A percentile compares a stretch with the other conserved stretches of the same genome.
Evolutionary conservation across 140 eudicot species (phyloP).

Genomic region (Ambrosia hybrid): DNA sequence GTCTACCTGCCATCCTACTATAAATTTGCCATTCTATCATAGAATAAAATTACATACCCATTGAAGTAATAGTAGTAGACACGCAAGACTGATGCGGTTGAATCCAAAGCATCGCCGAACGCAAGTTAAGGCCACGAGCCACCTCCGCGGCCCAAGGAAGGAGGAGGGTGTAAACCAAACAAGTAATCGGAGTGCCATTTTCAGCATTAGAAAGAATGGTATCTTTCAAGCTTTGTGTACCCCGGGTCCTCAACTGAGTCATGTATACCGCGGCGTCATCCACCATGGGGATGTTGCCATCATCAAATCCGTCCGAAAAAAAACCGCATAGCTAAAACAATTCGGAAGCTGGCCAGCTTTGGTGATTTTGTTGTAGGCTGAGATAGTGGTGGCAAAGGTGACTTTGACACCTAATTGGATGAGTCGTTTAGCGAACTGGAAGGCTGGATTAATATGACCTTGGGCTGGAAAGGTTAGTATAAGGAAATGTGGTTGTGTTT

Average conservation of each 20-base stretch:
- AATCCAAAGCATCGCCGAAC: slow-evolving; percentile 54
- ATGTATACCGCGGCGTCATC: background rate
- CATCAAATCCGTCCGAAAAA: slow-evolving; percentile 44
- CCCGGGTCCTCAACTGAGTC: slow-evolving; percentile 1
- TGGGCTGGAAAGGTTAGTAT: slow-evolving; percentile 51
- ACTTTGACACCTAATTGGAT: slow-evolving; percentile 44
- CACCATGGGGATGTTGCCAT: slow-evolving; percentile 5
- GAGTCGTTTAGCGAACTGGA: slow-evolving; percentile 50
- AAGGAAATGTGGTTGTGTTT: slow-evolving; percentile 42
- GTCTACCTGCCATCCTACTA: too few relatives aligned
- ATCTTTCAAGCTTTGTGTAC: slow-evolving; percentile 28
- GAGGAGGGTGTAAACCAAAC: slow-evolving; percentile 53
- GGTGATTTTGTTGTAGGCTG: slow-evolving; percentile 36
- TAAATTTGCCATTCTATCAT: too few relatives aligned
- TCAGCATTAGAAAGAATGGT: slow-evolving; percentile 27
- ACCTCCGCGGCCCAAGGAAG: slow-evolving; percentile 65
- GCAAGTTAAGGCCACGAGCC: slow-evolving; percentile 44
- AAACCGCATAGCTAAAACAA: background rate
- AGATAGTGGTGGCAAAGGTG: slow-evolving; percentile 49
- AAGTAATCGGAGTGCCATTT: slow-evolving; percentile 41
- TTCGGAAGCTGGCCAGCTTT: slow-evolving; percentile 12
- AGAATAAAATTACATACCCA: slow-evolving; percentile 20
- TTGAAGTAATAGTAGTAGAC: slow-evolving; percentile 50
- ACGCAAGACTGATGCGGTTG: slow-evolving; percentile 49
- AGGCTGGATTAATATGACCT: slow-evolving; percentile 59